phyloP scores from a whole-genome alignment of 345 rosid genomes.

The Ricinus communis region DNA sequence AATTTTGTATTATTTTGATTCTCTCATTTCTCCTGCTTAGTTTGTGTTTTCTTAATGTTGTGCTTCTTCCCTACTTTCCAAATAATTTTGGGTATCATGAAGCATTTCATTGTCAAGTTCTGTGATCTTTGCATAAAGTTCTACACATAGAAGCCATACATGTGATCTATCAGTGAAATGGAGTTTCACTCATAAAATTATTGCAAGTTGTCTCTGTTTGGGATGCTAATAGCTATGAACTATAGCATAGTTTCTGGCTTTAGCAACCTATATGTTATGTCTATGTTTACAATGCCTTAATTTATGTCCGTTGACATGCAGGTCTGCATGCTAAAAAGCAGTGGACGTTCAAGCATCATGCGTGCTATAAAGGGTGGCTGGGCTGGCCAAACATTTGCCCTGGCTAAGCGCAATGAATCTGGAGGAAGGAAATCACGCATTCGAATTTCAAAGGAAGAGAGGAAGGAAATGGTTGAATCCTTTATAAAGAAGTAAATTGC shows the following conservation, averaged over 20 bases:
- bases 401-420: constrained; percentile 68
- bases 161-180: neutral
- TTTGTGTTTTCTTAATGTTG: too few relatives aligned
- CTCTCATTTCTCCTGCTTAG: neutral
- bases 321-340: constrained; percentile 17
- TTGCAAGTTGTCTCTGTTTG: neutral
- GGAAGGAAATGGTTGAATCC: constrained; percentile 77
- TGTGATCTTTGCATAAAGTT: neutral
- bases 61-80: neutral
- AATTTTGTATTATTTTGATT: neutral
- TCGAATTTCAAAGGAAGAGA: constrained; percentile 94
- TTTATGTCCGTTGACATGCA: constrained; percentile 3
- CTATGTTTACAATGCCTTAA: neutral
- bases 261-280: neutral
- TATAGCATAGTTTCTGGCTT: neutral
- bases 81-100: too few relatives aligned
- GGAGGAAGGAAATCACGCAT: constrained; percentile 68
- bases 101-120: neutral
- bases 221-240: neutral
- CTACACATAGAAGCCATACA: neutral
- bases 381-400: constrained; percentile 75
- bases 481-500: constrained; percentile 74
- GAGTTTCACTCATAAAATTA: neutral
- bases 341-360: constrained; percentile 44
- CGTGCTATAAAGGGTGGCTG: constrained; percentile 64